These are phyloP conservation scores for Millerozyma acaciae DNA, from an alignment of 805 yeast genomes.

Conservation along the genomic window DNA sequence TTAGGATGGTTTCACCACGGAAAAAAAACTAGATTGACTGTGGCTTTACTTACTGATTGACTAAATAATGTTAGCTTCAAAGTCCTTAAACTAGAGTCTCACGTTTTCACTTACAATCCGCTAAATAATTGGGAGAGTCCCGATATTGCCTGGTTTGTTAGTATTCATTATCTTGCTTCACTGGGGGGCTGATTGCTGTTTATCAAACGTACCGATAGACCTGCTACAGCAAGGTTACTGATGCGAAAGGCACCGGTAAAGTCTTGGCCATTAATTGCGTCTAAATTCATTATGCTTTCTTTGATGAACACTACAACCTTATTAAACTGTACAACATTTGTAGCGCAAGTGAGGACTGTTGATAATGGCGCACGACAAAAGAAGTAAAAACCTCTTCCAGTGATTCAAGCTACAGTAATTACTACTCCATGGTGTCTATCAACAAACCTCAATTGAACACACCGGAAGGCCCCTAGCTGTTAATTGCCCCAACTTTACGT, in stretches of 20 bases:
- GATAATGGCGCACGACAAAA: too few relatives aligned
- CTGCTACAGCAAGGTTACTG: conserved; percentile 54
- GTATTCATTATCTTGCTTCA: conserved; percentile 3
- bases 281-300: conserved; percentile 37
- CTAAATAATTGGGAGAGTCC: conserved; percentile 50
- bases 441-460: too few relatives aligned
- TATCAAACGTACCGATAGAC: conserved; percentile 44
- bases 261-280: conserved; percentile 40
- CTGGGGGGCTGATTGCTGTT: neutral
- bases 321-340: too few relatives aligned
- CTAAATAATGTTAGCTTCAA: conserved; percentile 22
- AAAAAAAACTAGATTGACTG: neutral
- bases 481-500: too few relatives aligned
- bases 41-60: conserved; percentile 27
- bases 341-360: too few relatives aligned
- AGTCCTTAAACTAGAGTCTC: neutral
- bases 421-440: too few relatives aligned
- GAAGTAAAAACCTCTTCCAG: too few relatives aligned
- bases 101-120: conserved; percentile 38
- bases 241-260: conserved; percentile 44
- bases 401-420: too few relatives aligned
- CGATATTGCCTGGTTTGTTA: conserved; percentile 32
- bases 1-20: neutral
- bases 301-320: too few relatives aligned
- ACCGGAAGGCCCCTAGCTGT: too few relatives aligned